Evolutionary conservation across 1,284 basidiomycete genomes (phyloP).

Genomic region (Hymenochaete sp.): DNA sequence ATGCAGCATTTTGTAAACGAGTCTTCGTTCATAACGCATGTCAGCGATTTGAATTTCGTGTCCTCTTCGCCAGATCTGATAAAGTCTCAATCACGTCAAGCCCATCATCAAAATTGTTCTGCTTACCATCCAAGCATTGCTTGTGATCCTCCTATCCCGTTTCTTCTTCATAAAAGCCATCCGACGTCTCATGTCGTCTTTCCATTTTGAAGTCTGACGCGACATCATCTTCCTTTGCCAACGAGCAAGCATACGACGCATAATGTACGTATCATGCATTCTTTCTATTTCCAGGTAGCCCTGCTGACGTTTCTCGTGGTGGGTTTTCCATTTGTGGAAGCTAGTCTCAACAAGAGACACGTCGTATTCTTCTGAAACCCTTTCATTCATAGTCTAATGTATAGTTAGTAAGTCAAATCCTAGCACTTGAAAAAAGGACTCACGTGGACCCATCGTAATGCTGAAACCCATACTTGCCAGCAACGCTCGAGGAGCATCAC

Average conservation of each 20-base stretch:
- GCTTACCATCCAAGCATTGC: constrained; percentile 19
- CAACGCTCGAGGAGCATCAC: constrained; percentile 56
- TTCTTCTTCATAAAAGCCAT: constrained; percentile 17
- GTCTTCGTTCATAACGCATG: constrained; percentile 4
- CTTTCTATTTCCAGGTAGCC: constrained; percentile 6
- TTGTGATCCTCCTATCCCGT: constrained; percentile 14
- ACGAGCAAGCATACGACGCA: background rate
- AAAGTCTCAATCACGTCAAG: background rate
- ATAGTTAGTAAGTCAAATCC: background rate
- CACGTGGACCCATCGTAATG: constrained; percentile 62
- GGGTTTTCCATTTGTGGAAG: constrained; percentile 16
- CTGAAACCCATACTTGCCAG: constrained; percentile 63
- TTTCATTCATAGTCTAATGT: constrained; percentile 15
- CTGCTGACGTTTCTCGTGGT: background rate
- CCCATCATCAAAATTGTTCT: background rate
- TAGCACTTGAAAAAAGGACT: constrained; percentile 24
- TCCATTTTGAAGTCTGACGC: constrained; percentile 13
- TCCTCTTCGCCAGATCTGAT: constrained; percentile 10
- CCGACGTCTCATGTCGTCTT: constrained; percentile 17
- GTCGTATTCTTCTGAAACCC: constrained; percentile 22
- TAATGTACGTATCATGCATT: constrained; percentile 8
- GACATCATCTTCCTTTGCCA: constrained; percentile 16
- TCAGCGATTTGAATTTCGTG: constrained; percentile 7
- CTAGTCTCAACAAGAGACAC: constrained; percentile 7
- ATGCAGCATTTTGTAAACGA: constrained; percentile 3